Conservation (phyloP, 371 early-diverging fungal genomes). For the Mortierella sp. region DNA sequence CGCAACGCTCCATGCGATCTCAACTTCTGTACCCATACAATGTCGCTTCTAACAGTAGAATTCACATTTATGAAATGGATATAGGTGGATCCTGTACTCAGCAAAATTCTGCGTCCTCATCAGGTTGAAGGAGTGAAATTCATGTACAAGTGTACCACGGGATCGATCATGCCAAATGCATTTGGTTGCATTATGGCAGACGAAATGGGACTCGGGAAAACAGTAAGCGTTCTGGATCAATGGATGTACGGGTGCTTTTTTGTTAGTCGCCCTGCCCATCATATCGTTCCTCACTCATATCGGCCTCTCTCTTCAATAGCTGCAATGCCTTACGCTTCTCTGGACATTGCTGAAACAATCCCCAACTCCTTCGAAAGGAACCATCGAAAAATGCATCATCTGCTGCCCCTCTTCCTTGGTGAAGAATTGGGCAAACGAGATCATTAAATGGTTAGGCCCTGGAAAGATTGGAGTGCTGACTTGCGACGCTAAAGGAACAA, state of each 20-base stretch:
- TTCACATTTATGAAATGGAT: no score
- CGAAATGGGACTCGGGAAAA: slow-evolving; percentile 98
- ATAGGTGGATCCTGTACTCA: slow-evolving; percentile 84
- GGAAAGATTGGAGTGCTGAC: slow-evolving; percentile 82
- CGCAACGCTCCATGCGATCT: not conserved
- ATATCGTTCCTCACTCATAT: no score
- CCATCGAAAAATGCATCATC: slow-evolving; percentile 90
- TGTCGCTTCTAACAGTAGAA: slow-evolving; percentile 40
- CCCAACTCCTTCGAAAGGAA: slow-evolving; percentile 85
- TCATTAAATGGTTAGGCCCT: slow-evolving; percentile 92
- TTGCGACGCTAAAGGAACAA: slow-evolving; percentile 88
- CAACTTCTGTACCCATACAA: not conserved
- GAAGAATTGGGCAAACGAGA: slow-evolving; percentile 89
- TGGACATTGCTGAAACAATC: slow-evolving; percentile 96
- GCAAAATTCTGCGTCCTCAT: slow-evolving; percentile 91
- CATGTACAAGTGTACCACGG: slow-evolving; percentile 93
- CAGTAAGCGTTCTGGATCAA: slow-evolving; percentile 60
- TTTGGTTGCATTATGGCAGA: slow-evolving; percentile 98
- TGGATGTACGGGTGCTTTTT: no score
- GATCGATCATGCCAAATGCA: slow-evolving; percentile 57
- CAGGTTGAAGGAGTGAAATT: slow-evolving; percentile 96
- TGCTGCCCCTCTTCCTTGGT: slow-evolving; percentile 88
- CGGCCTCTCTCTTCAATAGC: no score
- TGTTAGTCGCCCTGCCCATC: not conserved
- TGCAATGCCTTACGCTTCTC: slow-evolving; percentile 90